Percentiles rank a stretch among this genome's conserved stretches.
phyloP scores from a whole-genome alignment of 2,329 filamentous ascomycete species.

The Nemania sp. region DNA sequence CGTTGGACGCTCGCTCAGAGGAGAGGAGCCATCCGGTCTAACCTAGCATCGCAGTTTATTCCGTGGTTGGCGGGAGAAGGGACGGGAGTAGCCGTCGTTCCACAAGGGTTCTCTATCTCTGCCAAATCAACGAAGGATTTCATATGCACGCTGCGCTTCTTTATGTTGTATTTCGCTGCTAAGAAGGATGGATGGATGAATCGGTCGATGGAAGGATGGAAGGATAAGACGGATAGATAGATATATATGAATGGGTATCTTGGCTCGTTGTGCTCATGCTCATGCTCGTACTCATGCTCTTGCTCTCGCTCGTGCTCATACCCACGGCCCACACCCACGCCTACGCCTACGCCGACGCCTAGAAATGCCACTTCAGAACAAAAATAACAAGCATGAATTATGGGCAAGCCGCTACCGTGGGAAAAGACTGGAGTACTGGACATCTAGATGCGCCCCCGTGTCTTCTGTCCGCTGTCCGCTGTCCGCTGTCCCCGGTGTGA shows the following conservation, averaged over 20 bases:
- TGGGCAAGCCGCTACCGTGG: not conserved
- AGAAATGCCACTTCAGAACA: constrained; percentile 18
- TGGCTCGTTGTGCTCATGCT: constrained; percentile 4
- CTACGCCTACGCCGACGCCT: constrained; percentile 22
- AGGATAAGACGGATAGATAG: not conserved
- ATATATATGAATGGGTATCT: constrained; percentile 20
- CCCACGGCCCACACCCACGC: no score
- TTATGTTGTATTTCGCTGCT: not conserved
- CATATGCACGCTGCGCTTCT: constrained; percentile 1
- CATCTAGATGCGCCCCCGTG: no score
- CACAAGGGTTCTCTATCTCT: not conserved
- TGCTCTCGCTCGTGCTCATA: no score
- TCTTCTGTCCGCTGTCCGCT: not conserved
- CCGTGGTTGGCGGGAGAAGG: no score
- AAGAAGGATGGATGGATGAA: not conserved
- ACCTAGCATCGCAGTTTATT: no score
- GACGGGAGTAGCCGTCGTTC: not conserved
- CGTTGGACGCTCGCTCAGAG: not conserved
- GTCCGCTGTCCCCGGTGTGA: not conserved
- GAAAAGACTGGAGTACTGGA: not conserved
- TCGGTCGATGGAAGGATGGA: not conserved
- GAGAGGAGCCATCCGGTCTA: no score
- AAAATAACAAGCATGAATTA: not conserved
- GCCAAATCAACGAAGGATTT: not conserved
- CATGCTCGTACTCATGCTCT: no score